Base-by-base conservation (phyloP, 768 basidiomycete species). In the Collybiopsis confluens region DNA sequence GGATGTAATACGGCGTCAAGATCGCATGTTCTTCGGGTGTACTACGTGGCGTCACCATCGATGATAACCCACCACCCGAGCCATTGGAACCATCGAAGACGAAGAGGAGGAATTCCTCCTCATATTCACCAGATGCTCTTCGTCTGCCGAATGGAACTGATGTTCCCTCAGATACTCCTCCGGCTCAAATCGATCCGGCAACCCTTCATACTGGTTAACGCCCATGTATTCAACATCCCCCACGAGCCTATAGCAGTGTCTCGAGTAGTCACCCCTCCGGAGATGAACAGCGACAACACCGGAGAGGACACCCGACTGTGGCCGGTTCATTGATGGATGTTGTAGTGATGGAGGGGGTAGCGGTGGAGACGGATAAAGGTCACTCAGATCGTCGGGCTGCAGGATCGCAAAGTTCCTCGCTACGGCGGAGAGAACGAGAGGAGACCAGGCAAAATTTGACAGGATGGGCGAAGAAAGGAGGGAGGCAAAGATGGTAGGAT, bases 211-310 rank as follows among this genome's bases (percentile, higher is more conserved):
- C 6, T 70, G 65, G 54, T 78, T 78, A 75, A 78, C 79, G 59
- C 73, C 71, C 59, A 76, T 75, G 58, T 73, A 81, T 1, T 68
- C 72, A n/a, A n/a, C 50, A 13, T 52, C 38, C 9, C 41, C 38
- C 3, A 73, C 73, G 16, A 80, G 70, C 10, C 64, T 55, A 11
- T 63, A 41, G 58, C 80, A 82, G 0, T 70, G 68, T 10, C 68
- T 60, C 44, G 72, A 64, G 58, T 67, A 83, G 61, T 81, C 80
- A 3, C 80, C 80, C 4, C 81, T 68, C 4, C 81, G 73, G 15
- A 80, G 57, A 57, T 82, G 80, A 27, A 80, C 64, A 0, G 79
- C 79, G n/a, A 82, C 59, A 62, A 78, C 73, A 33, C 68, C 71
- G 63, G 64, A 63, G 85, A 45, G 50, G 11, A 48, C 47, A 7